These are phyloP conservation scores for Laetiporus sulphureus DNA, from an alignment of 1,284 basidiomycete genomes.

Conservation along the genomic window DNA sequence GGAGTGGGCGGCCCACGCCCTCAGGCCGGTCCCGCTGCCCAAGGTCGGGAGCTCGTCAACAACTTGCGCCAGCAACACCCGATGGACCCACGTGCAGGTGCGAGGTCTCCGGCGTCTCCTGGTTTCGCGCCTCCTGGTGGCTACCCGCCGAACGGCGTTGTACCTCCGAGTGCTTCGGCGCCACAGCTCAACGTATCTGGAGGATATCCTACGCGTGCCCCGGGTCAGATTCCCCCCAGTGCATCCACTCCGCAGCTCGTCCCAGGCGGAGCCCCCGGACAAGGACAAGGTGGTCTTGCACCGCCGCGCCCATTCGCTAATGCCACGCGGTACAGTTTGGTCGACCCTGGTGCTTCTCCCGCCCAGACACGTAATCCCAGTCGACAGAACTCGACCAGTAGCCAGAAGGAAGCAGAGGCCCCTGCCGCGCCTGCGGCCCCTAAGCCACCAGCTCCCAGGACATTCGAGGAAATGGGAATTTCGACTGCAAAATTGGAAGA, in stretches of 20 bases:
- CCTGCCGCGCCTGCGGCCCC: neutral
- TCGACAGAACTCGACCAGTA: no score
- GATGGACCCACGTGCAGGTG: no score
- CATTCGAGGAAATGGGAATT: slow-evolving; percentile 93
- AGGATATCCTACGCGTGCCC: neutral
- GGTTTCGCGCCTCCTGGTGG: slow-evolving; percentile 1
- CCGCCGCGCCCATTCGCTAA: slow-evolving; percentile 17
- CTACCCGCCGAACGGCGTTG: slow-evolving; percentile 6
- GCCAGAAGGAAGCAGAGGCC: neutral
- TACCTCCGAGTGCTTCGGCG: slow-evolving; percentile 6
- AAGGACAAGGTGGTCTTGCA: neutral
- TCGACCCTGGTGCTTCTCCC: slow-evolving; percentile 22
- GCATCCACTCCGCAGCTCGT: neutral
- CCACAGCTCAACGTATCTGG: neutral
- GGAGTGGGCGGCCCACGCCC: no score
- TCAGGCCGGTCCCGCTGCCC: no score
- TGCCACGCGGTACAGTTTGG: slow-evolving; percentile 23
- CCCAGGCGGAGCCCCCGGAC: neutral
- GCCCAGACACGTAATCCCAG: no score
- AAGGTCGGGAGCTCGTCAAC: slow-evolving; percentile 26
- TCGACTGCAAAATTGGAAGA: slow-evolving; percentile 66
- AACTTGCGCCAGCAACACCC: slow-evolving; percentile 27
- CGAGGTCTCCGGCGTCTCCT: no score
- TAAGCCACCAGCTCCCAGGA: slow-evolving; percentile 49
- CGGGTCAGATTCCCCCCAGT: slow-evolving; percentile 2